Conservation (phyloP, 2,329 filamentous ascomycete species). For the Hansfordia pulvinata region DNA sequence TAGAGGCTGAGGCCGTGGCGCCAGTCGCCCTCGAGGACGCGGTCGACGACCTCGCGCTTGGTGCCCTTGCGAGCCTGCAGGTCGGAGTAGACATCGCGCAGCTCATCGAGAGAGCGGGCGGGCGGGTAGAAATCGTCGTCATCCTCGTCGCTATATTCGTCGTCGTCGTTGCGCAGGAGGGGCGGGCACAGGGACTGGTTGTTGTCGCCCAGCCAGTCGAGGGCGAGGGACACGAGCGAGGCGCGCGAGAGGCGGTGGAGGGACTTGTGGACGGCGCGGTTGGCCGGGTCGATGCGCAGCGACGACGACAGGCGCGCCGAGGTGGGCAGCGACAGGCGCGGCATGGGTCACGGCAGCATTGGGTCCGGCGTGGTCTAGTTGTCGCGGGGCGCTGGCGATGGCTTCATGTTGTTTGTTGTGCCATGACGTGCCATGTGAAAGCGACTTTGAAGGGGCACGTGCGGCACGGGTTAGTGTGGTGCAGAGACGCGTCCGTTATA, state of each 20-base stretch:
- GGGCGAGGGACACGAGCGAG: conserved; percentile 56
- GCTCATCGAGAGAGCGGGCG: conserved; percentile 47
- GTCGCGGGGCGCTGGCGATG: not conserved
- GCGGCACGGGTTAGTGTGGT: too few relatives aligned
- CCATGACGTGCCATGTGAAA: too few relatives aligned
- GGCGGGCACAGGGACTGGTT: conserved; percentile 47
- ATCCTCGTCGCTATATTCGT: conserved; percentile 40
- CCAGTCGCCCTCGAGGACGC: conserved; percentile 57
- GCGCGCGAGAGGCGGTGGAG: conserved; percentile 58
- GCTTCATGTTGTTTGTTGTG: not conserved
- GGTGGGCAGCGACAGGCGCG: conserved; percentile 53
- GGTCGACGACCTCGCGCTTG: conserved; percentile 48
- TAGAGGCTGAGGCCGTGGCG: conserved; percentile 49
- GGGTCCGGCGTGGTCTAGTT: too few relatives aligned
- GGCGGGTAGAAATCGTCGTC: conserved; percentile 56
- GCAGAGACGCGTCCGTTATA: too few relatives aligned
- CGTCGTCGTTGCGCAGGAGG: conserved; percentile 34
- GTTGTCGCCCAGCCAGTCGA: conserved; percentile 63
- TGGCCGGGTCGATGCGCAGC: conserved; percentile 52
- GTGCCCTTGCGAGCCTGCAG: conserved; percentile 47
- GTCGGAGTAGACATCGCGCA: conserved; percentile 51
- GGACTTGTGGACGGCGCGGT: conserved; percentile 49
- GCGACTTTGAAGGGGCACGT: too few relatives aligned
- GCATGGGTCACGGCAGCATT: conserved; percentile 21
- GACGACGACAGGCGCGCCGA: conserved; percentile 58